Conservation (phyloP, 768 basidiomycete genomes). For the Psilocybe subaeruginosa region DNA sequence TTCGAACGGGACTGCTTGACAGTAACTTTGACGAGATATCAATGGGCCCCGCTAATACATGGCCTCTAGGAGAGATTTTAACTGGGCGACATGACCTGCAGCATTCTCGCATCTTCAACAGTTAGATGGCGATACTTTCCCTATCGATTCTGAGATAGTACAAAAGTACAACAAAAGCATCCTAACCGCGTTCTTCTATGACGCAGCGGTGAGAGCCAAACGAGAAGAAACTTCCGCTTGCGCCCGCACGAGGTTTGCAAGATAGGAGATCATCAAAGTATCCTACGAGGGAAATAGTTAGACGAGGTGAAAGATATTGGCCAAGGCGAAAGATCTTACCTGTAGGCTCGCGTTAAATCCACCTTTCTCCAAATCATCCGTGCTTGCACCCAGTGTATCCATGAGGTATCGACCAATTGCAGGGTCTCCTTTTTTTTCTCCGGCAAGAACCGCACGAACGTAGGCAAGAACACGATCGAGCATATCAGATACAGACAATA, state of each 20-base stretch:
- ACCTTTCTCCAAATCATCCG: slow-evolving; percentile 70
- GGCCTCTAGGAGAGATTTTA: slow-evolving; percentile 95
- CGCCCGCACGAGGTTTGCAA: slow-evolving; percentile 90
- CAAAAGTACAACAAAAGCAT: slow-evolving; percentile 17
- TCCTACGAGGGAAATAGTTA: slow-evolving; percentile 52
- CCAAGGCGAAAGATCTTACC: slow-evolving; percentile 35
- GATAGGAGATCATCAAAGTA: slow-evolving; percentile 92
- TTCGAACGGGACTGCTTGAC: slow-evolving; percentile 51
- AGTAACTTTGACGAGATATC: slow-evolving; percentile 41
- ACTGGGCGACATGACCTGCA: slow-evolving; percentile 90
- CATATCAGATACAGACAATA: slow-evolving; percentile 72
- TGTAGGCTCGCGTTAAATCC: slow-evolving; percentile 79
- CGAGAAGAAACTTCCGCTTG: slow-evolving; percentile 93
- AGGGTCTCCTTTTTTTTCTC: slow-evolving; percentile 79
- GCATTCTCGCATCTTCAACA: slow-evolving; percentile 97
- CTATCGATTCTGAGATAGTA: slow-evolving; percentile 15
- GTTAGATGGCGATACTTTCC: slow-evolving; percentile 38
- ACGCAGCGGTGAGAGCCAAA: slow-evolving; percentile 70
- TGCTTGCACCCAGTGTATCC: slow-evolving; percentile 79
- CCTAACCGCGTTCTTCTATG: slow-evolving; percentile 29
- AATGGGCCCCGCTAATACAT: slow-evolving; percentile 82
- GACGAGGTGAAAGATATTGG: slow-evolving; percentile 6
- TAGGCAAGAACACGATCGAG: slow-evolving; percentile 86
- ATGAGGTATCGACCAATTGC: slow-evolving; percentile 91
- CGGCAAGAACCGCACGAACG: slow-evolving; percentile 78